These are phyloP conservation scores for Verticillium tricorpus DNA, from an alignment of 2,329 filamentous ascomycete species.

Conservation along the genomic window DNA sequence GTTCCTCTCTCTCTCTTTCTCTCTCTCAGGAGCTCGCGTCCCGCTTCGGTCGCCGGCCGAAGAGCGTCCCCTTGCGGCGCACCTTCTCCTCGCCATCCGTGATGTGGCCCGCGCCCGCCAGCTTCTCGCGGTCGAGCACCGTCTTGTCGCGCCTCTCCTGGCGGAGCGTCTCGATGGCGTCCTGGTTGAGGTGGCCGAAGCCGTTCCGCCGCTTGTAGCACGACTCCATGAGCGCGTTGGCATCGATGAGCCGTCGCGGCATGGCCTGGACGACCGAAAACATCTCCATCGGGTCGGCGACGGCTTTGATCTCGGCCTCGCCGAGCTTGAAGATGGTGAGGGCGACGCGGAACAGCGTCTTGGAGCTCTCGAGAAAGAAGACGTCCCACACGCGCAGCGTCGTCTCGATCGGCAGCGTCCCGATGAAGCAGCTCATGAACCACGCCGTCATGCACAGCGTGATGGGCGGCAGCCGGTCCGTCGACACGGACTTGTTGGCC, in stretches of 20 bases:
- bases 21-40: constrained; percentile 17
- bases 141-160: constrained; percentile 59
- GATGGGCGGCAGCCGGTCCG: constrained; percentile 72
- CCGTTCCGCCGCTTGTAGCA: constrained; percentile 78
- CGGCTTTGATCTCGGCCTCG: constrained; percentile 72
- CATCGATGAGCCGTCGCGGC: constrained; percentile 75
- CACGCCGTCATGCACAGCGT: constrained; percentile 90
- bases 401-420: constrained; percentile 85
- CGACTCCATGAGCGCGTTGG: constrained; percentile 75
- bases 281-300: constrained; percentile 88
- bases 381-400: constrained; percentile 92
- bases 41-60: constrained; percentile 35
- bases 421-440: constrained; percentile 98
- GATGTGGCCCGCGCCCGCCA: constrained; percentile 20
- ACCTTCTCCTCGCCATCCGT: constrained; percentile 26
- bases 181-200: constrained; percentile 77
- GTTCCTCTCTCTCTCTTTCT: background rate
- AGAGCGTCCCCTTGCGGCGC: constrained; percentile 40
- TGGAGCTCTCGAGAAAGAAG: constrained; percentile 92
- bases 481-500: constrained; percentile 29
- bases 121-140: constrained; percentile 31
- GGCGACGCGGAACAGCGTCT: constrained; percentile 88
- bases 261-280: constrained; percentile 91
- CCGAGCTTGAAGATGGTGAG: constrained; percentile 87
- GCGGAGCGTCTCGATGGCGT: constrained; percentile 72